Conservation (phyloP, 2,329 filamentous ascomycete genomes). For the Lanzia echinophila region DNA sequence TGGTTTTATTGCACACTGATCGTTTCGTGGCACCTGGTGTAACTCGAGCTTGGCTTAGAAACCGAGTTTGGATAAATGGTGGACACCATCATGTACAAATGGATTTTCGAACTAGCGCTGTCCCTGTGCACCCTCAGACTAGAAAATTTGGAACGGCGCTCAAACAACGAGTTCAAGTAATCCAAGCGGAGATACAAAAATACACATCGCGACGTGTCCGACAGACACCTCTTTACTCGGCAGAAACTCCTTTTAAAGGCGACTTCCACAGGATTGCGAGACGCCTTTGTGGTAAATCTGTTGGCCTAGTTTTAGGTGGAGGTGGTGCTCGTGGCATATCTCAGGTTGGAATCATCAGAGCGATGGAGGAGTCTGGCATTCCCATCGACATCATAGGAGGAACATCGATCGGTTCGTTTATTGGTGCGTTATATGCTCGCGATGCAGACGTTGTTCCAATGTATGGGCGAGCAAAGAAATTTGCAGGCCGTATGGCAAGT, state of each 20-base stretch:
- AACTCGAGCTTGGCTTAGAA: constrained; percentile 83
- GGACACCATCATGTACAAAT: constrained; percentile 98
- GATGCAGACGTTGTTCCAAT: constrained; percentile 96
- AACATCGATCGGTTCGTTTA: constrained; percentile 93
- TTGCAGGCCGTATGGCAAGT: constrained; percentile 96
- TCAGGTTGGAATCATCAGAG: constrained; percentile 88
- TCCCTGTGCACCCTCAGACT: constrained; percentile 67
- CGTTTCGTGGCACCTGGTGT: constrained; percentile 79
- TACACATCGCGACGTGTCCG: constrained; percentile 92
- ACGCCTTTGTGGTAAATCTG: constrained; percentile 84
- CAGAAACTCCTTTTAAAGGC: constrained; percentile 88
- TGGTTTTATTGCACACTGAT: constrained; percentile 85
- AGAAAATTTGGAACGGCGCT: constrained; percentile 78
- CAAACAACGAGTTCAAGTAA: constrained; percentile 86
- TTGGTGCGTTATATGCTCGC: constrained; percentile 89
- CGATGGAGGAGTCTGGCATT: constrained; percentile 92
- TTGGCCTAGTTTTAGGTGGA: constrained; percentile 88
- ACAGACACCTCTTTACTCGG: constrained; percentile 81
- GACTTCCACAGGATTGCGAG: constrained; percentile 93
- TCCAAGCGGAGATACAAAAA: constrained; percentile 96
- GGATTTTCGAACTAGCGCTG: constrained; percentile 69
- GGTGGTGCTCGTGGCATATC: constrained; percentile 88
- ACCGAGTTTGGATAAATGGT: constrained; percentile 95
- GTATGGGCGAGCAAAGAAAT: constrained; percentile 95
- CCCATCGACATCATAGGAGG: constrained; percentile 93